phyloP scores from a whole-genome alignment of 2,329 filamentous ascomycete genomes.

The Diaporthe amygdali region DNA sequence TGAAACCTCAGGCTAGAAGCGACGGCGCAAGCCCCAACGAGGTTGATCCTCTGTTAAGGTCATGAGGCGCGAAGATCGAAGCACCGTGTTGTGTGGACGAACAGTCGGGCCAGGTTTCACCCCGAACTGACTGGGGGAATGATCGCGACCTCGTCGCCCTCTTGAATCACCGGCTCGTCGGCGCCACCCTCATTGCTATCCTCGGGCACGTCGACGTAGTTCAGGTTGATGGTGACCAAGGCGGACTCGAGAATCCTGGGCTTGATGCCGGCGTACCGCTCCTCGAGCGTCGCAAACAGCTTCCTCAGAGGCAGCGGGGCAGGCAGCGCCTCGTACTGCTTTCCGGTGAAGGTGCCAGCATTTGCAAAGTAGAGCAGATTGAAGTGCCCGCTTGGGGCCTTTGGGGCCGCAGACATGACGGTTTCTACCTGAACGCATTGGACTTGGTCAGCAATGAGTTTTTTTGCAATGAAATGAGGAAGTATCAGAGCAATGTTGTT shows the following conservation, averaged over 20 bases:
- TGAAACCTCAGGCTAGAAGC: neutral
- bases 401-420: conserved; percentile 39
- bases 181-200: conserved; percentile 46
- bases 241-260: conserved; percentile 73
- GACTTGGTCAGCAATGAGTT: conserved; percentile 30
- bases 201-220: conserved; percentile 75
- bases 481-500: conserved; percentile 17
- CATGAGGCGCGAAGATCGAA: conserved; percentile 20
- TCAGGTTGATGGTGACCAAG: conserved; percentile 79
- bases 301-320: conserved; percentile 68
- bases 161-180: conserved; percentile 59
- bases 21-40: conserved; percentile 17
- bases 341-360: conserved; percentile 73
- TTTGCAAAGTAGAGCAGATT: conserved; percentile 83
- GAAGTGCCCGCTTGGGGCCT: conserved; percentile 69
- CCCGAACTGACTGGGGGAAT: conserved; percentile 90
- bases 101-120: conserved; percentile 43
- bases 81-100: neutral
- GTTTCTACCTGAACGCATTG: conserved; percentile 16
- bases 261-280: conserved; percentile 72
- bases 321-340: conserved; percentile 66
- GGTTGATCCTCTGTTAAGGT: conserved; percentile 29
- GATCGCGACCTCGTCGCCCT: conserved; percentile 84
- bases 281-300: conserved; percentile 72
- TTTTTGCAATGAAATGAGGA: conserved; percentile 16